Percentiles rank a stretch among this genome's conserved stretches.
Evolutionary conservation across 257 asterid genomes (phyloP).

Genomic region (Solanum etuberosum): DNA sequence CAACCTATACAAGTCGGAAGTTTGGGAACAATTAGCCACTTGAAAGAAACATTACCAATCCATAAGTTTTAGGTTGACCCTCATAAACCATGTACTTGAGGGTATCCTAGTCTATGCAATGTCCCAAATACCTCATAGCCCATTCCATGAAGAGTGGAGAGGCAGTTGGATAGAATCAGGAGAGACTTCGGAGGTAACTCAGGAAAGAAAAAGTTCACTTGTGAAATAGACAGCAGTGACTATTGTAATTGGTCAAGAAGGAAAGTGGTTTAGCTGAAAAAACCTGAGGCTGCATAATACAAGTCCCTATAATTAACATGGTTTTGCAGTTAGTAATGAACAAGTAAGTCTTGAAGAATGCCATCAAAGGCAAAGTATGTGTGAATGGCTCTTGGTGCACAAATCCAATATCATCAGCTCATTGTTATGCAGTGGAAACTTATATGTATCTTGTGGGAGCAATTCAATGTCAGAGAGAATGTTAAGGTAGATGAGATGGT

Average conservation of each 20-base stretch:
- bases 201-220: neutral
- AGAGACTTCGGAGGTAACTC: neutral
- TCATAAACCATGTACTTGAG: neutral
- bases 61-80: neutral
- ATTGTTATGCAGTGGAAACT: neutral
- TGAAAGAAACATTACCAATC: neutral
- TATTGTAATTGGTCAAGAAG: neutral
- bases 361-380: neutral
- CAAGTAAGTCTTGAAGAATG: neutral
- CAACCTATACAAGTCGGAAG: neutral
- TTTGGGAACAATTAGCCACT: neutral
- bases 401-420: neutral
- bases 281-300: neutral
- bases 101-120: neutral
- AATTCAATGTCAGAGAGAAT: neutral
- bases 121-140: neutral
- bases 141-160: neutral
- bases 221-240: neutral
- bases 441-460: neutral
- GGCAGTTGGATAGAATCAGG: neutral
- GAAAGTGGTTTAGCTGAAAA: neutral
- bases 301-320: neutral
- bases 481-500: neutral
- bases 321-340: neutral
- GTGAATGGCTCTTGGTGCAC: neutral